A percentile compares a stretch with the other conserved stretches of the same genome.
phyloP scores from a whole-genome alignment of 257 asterid species.

The Coffea canephora region DNA sequence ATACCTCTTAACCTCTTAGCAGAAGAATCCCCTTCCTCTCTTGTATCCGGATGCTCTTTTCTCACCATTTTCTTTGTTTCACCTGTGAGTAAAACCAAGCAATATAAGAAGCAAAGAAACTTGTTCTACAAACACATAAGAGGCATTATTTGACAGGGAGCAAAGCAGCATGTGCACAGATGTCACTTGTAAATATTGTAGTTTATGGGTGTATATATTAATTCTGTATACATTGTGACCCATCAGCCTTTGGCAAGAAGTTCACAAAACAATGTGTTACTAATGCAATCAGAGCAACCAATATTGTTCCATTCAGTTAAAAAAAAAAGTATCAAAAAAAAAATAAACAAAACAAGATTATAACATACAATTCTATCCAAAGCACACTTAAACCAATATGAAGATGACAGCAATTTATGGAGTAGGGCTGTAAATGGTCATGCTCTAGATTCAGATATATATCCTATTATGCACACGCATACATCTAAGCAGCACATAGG shows the following conservation, averaged over 20 bases:
- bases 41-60: constrained; percentile 3
- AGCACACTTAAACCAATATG: not conserved
- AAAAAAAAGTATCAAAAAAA: no score
- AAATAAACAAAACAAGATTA: not conserved
- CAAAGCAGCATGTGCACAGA: not conserved
- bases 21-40: not conserved
- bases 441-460: not conserved
- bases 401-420: not conserved
- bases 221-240: not conserved
- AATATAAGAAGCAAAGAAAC: not conserved
- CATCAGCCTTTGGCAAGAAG: not conserved
- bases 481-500: not conserved
- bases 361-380: not conserved
- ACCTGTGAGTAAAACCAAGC: constrained; percentile 11
- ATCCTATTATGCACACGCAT: no score
- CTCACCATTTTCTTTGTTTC: not conserved
- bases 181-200: no score
- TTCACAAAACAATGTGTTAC: not conserved
- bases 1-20: constrained; percentile 20
- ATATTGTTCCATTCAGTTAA: no score
- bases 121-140: not conserved
- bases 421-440: not conserved
- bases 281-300: no score
- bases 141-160: not conserved
- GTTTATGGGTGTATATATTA: no score